Evolutionary conservation across 2,329 filamentous ascomycete species (phyloP).

Genomic region (Byssothecium circinans): DNA sequence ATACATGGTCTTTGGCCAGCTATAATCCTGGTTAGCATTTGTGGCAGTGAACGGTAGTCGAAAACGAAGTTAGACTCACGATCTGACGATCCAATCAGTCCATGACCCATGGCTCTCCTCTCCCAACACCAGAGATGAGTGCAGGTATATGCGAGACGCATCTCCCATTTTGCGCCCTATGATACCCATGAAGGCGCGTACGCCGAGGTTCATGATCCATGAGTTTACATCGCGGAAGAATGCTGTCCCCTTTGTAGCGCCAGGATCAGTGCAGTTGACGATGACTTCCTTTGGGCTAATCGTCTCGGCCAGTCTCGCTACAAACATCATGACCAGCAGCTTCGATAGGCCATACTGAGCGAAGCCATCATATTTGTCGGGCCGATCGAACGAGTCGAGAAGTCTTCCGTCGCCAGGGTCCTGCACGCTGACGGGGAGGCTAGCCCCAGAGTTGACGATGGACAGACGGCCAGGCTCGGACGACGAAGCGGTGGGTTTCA

Average conservation of each 20-base stretch:
- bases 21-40: too few relatives aligned
- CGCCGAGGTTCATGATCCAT: slow-evolving; percentile 6
- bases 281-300: slow-evolving; percentile 20
- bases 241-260: slow-evolving; percentile 47
- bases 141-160: slow-evolving; percentile 48
- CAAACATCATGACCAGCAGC: slow-evolving; percentile 8
- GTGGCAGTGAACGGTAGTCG: too few relatives aligned
- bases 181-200: slow-evolving; percentile 17
- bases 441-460: slow-evolving; percentile 7
- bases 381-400: not conserved
- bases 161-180: slow-evolving; percentile 35
- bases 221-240: slow-evolving; percentile 27
- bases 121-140: slow-evolving; percentile 50
- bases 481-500: slow-evolving; percentile 2
- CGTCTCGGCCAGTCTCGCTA: slow-evolving; percentile 7
- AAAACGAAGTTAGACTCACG: too few relatives aligned
- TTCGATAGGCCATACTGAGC: slow-evolving; percentile 9
- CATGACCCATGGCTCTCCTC: slow-evolving; percentile 50
- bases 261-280: slow-evolving; percentile 52
- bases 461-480: slow-evolving; percentile 1
- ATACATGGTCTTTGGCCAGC: not conserved
- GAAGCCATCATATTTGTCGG: not conserved
- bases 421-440: not conserved
- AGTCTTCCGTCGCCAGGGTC: too few relatives aligned
- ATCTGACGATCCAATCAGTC: slow-evolving; percentile 46